Percentiles rank a stretch among this genome's conserved stretches.
phyloP scores from a whole-genome alignment of 169 alveolate genomes.

The Plasmodium adleri region DNA sequence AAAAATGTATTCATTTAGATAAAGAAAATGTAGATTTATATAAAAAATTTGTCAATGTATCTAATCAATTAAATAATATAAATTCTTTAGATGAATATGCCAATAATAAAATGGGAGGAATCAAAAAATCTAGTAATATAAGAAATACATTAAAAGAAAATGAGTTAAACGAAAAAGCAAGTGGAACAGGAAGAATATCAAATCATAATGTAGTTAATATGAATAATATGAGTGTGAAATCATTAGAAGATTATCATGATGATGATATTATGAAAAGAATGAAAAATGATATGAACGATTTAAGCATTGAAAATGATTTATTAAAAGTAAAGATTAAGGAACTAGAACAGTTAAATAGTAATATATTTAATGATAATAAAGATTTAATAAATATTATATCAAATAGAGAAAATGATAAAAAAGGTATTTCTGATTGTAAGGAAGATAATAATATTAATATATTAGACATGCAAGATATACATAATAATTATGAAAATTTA shows the following conservation, averaged over 20 bases:
- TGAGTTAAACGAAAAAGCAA: slow-evolving; percentile 11
- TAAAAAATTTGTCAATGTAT: slow-evolving; percentile 40
- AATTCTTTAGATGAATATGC: slow-evolving; percentile 12
- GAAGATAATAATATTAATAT: not conserved
- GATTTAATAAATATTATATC: slow-evolving; percentile 46
- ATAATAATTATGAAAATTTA: slow-evolving; percentile 16
- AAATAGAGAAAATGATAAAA: slow-evolving; percentile 3
- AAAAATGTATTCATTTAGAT: slow-evolving; percentile 45
- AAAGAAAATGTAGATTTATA: slow-evolving; percentile 66
- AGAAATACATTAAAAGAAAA: slow-evolving; percentile 7
- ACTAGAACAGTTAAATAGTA: slow-evolving; percentile 29
- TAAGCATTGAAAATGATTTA: slow-evolving; percentile 30
- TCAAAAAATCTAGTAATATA: not conserved
- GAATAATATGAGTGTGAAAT: slow-evolving; percentile 2
- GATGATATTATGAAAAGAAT: not conserved
- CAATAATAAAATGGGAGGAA: not conserved
- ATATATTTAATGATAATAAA: slow-evolving; percentile 58
- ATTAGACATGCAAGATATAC: not conserved
- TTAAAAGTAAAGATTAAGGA: slow-evolving; percentile 41
- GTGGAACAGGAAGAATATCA: not conserved
- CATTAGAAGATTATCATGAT: not conserved
- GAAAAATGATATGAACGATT: slow-evolving; percentile 30
- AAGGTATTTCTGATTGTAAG: not conserved
- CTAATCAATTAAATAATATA: slow-evolving; percentile 42
- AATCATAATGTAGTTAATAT: not conserved